These are phyloP conservation scores for Penicillium paneum DNA, from an alignment of 2,329 filamentous ascomycete genomes.

Conservation along the genomic window DNA sequence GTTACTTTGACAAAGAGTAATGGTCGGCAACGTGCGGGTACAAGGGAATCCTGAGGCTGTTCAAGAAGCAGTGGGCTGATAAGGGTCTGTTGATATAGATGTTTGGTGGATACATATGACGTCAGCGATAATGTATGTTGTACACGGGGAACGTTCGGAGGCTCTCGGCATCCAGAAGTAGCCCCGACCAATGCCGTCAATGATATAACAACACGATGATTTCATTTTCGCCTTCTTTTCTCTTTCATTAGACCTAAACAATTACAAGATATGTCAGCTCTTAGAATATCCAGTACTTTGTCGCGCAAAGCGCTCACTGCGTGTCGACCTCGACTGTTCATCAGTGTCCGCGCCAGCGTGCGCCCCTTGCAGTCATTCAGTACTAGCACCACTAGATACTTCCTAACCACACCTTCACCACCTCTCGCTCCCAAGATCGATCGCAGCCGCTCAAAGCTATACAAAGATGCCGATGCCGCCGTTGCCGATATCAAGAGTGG, in stretches of 20 bases:
- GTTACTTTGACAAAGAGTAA: background rate
- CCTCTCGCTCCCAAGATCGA: constrained; percentile 28
- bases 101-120: background rate
- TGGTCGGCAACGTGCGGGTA: background rate
- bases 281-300: constrained; percentile 25
- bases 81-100: background rate
- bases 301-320: constrained; percentile 25
- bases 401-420: constrained; percentile 17
- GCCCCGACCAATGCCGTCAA: constrained; percentile 5
- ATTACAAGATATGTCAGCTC: constrained; percentile 22
- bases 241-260: background rate
- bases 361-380: constrained; percentile 10
- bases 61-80: constrained; percentile 1
- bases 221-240: background rate
- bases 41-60: background rate
- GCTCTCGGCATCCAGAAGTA: constrained; percentile 14
- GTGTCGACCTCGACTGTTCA: constrained; percentile 22
- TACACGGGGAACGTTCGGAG: no score
- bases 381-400: constrained; percentile 17
- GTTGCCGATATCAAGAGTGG: constrained; percentile 68
- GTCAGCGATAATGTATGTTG: background rate
- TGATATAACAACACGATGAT: constrained; percentile 8
- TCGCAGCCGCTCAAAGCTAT: constrained; percentile 37
- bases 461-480: constrained; percentile 59
- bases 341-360: constrained; percentile 17